Evolutionary conservation across 176 grass and related monocot species (phyloP).

Genomic region (Aegilops bicornis): DNA sequence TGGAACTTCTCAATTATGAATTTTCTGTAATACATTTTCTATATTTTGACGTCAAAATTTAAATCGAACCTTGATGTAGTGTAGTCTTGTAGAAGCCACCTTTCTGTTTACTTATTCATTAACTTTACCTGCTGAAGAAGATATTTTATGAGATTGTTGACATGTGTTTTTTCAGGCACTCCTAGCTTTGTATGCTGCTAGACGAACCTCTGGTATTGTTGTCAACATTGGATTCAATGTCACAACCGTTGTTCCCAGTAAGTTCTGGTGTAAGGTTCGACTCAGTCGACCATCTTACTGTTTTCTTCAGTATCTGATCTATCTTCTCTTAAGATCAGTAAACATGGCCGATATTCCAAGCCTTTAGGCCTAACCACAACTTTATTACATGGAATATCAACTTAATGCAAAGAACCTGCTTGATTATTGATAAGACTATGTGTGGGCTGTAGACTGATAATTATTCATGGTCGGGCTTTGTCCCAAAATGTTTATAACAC

Average conservation of each 20-base stretch:
- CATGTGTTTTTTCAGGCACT: constrained; percentile 66
- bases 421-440: not conserved
- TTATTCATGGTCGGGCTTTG: not conserved
- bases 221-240: constrained; percentile 93
- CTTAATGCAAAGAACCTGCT: not conserved
- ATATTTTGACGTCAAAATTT: not conserved
- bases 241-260: constrained; percentile 85
- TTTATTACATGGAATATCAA: not conserved
- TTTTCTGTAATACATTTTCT: not conserved
- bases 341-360: not conserved
- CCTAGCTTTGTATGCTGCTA: constrained; percentile 88
- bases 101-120: constrained; percentile 4
- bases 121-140: not conserved
- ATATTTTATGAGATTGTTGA: not conserved
- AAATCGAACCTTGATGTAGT: not conserved
- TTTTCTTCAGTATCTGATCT: constrained; percentile 10
- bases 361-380: not conserved
- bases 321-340: not conserved
- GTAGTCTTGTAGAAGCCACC: not conserved
- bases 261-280: constrained; percentile 14
- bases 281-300: not conserved
- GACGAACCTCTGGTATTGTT: constrained; percentile 79
- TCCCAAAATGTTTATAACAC: not conserved
- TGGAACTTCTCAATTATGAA: not conserved
- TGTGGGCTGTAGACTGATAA: not conserved